phyloP scores from a whole-genome alignment of 225 moss, liverwort and hornwort species.

The Bryum argenteum region DNA sequence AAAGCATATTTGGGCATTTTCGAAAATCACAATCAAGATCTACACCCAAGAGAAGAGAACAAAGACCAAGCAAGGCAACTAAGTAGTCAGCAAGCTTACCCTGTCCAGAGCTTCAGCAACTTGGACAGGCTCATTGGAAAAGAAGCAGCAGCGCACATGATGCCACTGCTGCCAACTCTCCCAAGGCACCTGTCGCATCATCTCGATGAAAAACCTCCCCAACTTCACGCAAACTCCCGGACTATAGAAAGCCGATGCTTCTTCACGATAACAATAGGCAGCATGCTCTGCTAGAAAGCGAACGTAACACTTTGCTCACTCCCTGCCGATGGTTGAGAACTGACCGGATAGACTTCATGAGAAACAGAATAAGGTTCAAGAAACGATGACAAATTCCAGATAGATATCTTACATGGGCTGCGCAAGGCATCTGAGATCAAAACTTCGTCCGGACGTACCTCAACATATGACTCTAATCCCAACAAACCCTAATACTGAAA shows the following conservation, averaged over 20 bases:
- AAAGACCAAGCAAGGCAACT: background rate
- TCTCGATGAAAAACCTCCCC: conserved; percentile 7
- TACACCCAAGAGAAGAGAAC: background rate
- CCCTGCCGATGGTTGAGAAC: too few species aligned
- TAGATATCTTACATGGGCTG: conserved; percentile 49
- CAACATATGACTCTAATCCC: background rate
- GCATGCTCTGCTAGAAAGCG: conserved; percentile 16
- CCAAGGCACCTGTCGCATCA: conserved; percentile 92
- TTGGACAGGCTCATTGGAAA: conserved; percentile 55
- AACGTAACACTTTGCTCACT: background rate
- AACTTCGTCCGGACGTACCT: conserved; percentile 38
- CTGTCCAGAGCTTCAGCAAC: conserved; percentile 73
- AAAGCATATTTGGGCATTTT: conserved; percentile 9
- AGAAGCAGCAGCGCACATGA: conserved; percentile 66
- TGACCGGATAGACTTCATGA: too few species aligned
- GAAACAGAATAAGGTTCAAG: too few species aligned
- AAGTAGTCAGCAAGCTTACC: conserved; percentile 31
- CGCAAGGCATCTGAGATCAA: conserved; percentile 69
- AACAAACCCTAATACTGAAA: too few species aligned
- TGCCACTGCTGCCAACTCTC: conserved; percentile 97
- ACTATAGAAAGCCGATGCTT: background rate
- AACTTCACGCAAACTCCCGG: conserved; percentile 22
- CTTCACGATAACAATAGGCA: background rate
- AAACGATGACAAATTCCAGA: background rate
- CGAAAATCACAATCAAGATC: conserved; percentile 19